phyloP scores from a whole-genome alignment of 352 stramenopile species.

The Pythium pyrilobum region DNA sequence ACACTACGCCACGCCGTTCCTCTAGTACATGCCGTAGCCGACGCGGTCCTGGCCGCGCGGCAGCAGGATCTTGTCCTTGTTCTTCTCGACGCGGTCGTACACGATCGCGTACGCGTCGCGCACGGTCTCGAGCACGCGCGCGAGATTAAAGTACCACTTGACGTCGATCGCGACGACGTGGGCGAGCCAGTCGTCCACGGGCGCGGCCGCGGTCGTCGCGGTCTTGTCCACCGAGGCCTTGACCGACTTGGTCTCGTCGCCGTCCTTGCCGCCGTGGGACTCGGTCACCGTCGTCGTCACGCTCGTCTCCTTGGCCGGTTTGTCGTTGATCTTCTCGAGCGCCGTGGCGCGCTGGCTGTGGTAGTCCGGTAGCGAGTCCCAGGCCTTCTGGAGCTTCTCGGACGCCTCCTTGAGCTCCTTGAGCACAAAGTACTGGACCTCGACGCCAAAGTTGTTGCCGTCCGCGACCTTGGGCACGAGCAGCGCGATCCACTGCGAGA shows the following conservation, averaged over 20 bases:
- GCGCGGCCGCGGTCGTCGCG: slow-evolving; percentile 23
- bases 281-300: slow-evolving; percentile 53
- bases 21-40: slow-evolving; percentile 83
- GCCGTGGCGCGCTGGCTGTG: slow-evolving; percentile 49
- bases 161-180: slow-evolving; percentile 71
- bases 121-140: slow-evolving; percentile 58
- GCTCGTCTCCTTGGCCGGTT: slow-evolving; percentile 51
- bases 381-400: slow-evolving; percentile 71
- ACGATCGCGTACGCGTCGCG: slow-evolving; percentile 75
- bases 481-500: slow-evolving; percentile 73
- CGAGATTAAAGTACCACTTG: slow-evolving; percentile 83
- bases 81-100: slow-evolving; percentile 67
- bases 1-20: not conserved
- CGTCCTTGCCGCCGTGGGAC: slow-evolving; percentile 57
- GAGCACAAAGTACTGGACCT: slow-evolving; percentile 77
- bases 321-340: slow-evolving; percentile 71
- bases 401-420: slow-evolving; percentile 60
- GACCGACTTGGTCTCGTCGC: slow-evolving; percentile 67
- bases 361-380: slow-evolving; percentile 72
- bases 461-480: slow-evolving; percentile 72
- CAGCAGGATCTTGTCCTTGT: slow-evolving; percentile 76
- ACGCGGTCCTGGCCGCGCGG: slow-evolving; percentile 60
- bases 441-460: slow-evolving; percentile 87
- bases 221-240: slow-evolving; percentile 55
- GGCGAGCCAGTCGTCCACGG: slow-evolving; percentile 51